Base-by-base conservation (phyloP, 768 basidiomycete genomes). In the Pleurotus salmoneostramineus region DNA sequence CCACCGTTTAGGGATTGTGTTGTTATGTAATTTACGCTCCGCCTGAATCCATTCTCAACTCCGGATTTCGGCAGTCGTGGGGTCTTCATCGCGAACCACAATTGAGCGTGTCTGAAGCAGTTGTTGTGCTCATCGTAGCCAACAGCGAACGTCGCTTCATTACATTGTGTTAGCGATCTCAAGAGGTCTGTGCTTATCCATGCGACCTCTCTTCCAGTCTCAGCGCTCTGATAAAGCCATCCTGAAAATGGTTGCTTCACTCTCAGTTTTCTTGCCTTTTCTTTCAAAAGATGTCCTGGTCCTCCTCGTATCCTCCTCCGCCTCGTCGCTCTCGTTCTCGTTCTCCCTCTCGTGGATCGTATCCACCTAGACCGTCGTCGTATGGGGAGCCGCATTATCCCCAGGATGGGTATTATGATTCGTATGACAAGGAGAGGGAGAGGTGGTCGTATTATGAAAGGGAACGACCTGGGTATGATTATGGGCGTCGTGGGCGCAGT, bases 111-210 rank as follows among this genome's bases (percentile, higher is more conserved):
- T 70, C 59, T 65, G 67, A 69, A 68, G 68, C 64, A 75, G 65
- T 27, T 65, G 74, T 74, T 76, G 74, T 73, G 75, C 75, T 76
- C 70, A 62, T 68, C 65, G 71, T 64, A 62, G 66, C 61, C 69
- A 72, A 71, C 77, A 74, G 74, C 76, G 73, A 70, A 72, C 74
- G 72, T 73, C 63, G 56, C 46, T 59, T 50, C 54, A n/a, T 50
- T 34, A 14, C 45, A 42, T 66, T 73, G 72, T 78, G 77, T 77
- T 79, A 27, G 80, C 76, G 80, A 80, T 81, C 77, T 40, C 80
- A 85, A 88, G 89, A 93, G 90, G 90, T 93, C 90, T 89, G 90
- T 93, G 82, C 86, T 86, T 85, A 85, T 54, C 85, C 83, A 91
- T 91, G 89, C 88, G 85, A 88, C 86, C 83, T 87, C 83, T 82